A percentile compares a stretch with the other conserved stretches of the same genome.
These are phyloP conservation scores for Bruguiera hainesii DNA, from an alignment of 441 rosid genomes.

Conservation along the genomic window DNA sequence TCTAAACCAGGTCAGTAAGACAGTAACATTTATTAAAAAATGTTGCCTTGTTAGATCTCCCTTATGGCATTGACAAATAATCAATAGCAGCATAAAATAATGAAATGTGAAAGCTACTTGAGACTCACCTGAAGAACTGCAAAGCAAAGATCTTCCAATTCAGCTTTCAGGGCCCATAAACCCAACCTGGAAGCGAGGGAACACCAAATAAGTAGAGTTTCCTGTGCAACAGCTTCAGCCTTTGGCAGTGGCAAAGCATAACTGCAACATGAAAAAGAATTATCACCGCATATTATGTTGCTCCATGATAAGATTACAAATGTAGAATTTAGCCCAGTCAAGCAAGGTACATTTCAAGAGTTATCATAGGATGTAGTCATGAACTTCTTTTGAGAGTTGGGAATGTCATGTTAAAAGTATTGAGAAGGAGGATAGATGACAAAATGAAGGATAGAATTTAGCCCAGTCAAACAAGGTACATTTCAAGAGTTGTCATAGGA, in stretches of 20 bases:
- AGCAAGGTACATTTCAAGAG: conserved; percentile 1
- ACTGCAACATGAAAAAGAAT: conserved; percentile 32
- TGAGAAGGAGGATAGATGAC: neutral
- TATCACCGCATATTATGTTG: conserved; percentile 10
- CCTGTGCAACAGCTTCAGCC: conserved; percentile 75
- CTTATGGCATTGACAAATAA: no score
- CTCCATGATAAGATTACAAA: neutral
- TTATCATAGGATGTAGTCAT: conserved; percentile 1
- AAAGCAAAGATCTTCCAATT: conserved; percentile 73
- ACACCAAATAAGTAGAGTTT: conserved; percentile 74
- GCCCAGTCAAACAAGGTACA: neutral
- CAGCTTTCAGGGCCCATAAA: conserved; percentile 76
- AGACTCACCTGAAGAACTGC: conserved; percentile 69
- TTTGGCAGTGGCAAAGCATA: conserved; percentile 57
- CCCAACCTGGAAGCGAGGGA: conserved; percentile 82
- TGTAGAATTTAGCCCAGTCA: neutral
- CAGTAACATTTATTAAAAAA: no score
- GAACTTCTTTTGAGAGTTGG: conserved; percentile 1
- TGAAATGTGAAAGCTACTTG: neutral
- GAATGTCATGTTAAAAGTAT: conserved; percentile 1
- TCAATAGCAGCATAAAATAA: no score
- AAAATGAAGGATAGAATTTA: neutral
- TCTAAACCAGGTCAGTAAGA: neutral
- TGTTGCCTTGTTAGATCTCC: no score
- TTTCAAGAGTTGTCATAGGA: conserved; percentile 2